Conservation (phyloP, 2,329 filamentous ascomycete species). For the Phaeosphaeriaceae sp. region DNA sequence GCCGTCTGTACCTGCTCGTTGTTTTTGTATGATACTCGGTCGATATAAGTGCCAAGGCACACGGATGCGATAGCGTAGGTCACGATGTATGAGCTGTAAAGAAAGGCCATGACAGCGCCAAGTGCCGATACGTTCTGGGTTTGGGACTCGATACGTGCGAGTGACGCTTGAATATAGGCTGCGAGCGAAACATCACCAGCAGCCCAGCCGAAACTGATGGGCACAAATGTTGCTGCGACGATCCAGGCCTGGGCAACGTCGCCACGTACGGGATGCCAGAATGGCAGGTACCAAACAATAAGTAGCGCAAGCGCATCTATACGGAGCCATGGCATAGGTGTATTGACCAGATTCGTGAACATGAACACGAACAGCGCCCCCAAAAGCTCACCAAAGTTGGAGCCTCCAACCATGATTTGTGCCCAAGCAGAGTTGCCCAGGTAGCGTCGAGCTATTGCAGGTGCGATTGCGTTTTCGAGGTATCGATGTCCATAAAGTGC, state of each 20-base stretch:
- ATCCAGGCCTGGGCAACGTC: slow-evolving; percentile 56
- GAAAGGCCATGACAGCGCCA: slow-evolving; percentile 60
- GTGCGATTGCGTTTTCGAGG: slow-evolving; percentile 58
- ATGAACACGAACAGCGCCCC: slow-evolving; percentile 58
- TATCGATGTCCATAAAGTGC: slow-evolving; percentile 60
- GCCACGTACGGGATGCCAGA: slow-evolving; percentile 51
- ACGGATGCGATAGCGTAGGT: slow-evolving; percentile 55
- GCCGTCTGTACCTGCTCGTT: slow-evolving; percentile 50
- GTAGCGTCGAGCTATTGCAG: slow-evolving; percentile 55
- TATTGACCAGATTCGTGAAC: slow-evolving; percentile 57
- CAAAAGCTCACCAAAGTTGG: slow-evolving; percentile 58
- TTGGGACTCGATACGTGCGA: slow-evolving; percentile 54
- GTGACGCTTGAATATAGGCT: slow-evolving; percentile 59
- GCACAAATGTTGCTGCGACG: slow-evolving; percentile 55
- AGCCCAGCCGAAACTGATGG: slow-evolving; percentile 57
- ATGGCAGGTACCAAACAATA: slow-evolving; percentile 58
- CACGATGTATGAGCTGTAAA: slow-evolving; percentile 59
- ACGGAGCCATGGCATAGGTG: slow-evolving; percentile 60
- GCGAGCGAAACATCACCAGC: slow-evolving; percentile 59
- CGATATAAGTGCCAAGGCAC: slow-evolving; percentile 55
- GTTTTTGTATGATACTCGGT: slow-evolving; percentile 48
- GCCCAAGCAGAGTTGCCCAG: slow-evolving; percentile 57
- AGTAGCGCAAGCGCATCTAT: slow-evolving; percentile 55
- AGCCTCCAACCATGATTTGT: slow-evolving; percentile 59
- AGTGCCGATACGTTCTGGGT: slow-evolving; percentile 56